These are phyloP conservation scores for Vanrija humicola DNA, from an alignment of 1,284 basidiomycete genomes.

Conservation along the genomic window DNA sequence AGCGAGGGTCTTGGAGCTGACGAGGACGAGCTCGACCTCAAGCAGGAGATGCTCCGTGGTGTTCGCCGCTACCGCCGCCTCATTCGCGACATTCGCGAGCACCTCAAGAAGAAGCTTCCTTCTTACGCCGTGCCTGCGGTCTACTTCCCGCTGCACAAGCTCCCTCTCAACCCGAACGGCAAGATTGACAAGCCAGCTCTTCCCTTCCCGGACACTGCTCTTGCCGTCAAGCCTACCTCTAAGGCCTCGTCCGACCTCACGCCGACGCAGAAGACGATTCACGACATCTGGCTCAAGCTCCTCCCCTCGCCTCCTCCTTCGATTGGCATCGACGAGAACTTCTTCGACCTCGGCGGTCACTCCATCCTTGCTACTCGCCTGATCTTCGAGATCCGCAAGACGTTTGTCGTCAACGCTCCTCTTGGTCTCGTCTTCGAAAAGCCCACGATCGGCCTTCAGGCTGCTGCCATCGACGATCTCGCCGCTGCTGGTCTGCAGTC, in stretches of 20 bases:
- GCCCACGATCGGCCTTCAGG: conserved; percentile 81
- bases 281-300: conserved; percentile 75
- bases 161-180: conserved; percentile 98
- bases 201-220: conserved; percentile 96
- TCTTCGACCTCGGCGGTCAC: conserved; percentile 98
- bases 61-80: conserved; percentile 77
- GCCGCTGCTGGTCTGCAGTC: conserved; percentile 78
- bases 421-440: conserved; percentile 89
- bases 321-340: conserved; percentile 86
- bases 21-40: conserved; percentile 50
- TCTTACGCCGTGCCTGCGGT: conserved; percentile 90
- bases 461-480: conserved; percentile 71
- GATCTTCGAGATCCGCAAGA: conserved; percentile 94
- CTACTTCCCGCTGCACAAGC: conserved; percentile 87
- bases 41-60: conserved; percentile 61
- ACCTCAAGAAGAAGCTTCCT: conserved; percentile 96
- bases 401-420: conserved; percentile 86
- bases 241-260: conserved; percentile 49
- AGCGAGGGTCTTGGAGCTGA: conserved; percentile 58
- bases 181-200: conserved; percentile 98
- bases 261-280: conserved; percentile 75
- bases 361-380: conserved; percentile 96
- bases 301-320: conserved; percentile 75
- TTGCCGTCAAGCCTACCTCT: conserved; percentile 55
- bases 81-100: conserved; percentile 90